Conservation (phyloP, 495 filamentous ascomycete species). For the Pyronema omphalodes region DNA sequence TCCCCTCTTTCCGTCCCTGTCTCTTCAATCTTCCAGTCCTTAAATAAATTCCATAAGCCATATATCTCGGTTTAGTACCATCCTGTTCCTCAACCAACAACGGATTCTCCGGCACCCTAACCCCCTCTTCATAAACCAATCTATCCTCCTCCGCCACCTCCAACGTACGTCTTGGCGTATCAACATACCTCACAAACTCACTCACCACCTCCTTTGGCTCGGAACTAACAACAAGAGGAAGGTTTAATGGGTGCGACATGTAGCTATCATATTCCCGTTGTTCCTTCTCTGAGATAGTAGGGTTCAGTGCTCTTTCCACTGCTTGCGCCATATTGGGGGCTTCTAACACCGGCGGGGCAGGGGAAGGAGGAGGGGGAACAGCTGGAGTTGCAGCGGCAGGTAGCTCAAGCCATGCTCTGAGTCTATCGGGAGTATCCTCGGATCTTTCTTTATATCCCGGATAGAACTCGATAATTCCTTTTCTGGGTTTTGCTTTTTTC, state of each 20-base stretch:
- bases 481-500: constrained; percentile 24
- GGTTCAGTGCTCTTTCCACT: constrained; percentile 20
- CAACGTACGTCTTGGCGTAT: constrained; percentile 24
- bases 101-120: constrained; percentile 59
- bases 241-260: constrained; percentile 70
- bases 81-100: constrained; percentile 79
- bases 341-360: constrained; percentile 1
- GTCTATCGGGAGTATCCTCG: not conserved
- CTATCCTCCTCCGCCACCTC: constrained; percentile 44
- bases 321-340: constrained; percentile 29
- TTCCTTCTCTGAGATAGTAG: constrained; percentile 33
- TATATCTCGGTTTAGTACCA: constrained; percentile 76
- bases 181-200: constrained; percentile 17
- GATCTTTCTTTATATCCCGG: not conserved
- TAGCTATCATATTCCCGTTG: constrained; percentile 78
- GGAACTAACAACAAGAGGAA: constrained; percentile 69
- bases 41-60: constrained; percentile 86
- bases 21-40: constrained; percentile 24
- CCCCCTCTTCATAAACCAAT: constrained; percentile 53
- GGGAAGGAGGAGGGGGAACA: constrained; percentile 8
- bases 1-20: constrained; percentile 4
- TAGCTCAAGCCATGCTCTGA: not conserved
- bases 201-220: constrained; percentile 31
- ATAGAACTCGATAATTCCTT: constrained; percentile 10
- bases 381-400: constrained; percentile 3